Conservation (phyloP, 2,329 filamentous ascomycete genomes). For the Tolypocladium ophioglossoides region DNA sequence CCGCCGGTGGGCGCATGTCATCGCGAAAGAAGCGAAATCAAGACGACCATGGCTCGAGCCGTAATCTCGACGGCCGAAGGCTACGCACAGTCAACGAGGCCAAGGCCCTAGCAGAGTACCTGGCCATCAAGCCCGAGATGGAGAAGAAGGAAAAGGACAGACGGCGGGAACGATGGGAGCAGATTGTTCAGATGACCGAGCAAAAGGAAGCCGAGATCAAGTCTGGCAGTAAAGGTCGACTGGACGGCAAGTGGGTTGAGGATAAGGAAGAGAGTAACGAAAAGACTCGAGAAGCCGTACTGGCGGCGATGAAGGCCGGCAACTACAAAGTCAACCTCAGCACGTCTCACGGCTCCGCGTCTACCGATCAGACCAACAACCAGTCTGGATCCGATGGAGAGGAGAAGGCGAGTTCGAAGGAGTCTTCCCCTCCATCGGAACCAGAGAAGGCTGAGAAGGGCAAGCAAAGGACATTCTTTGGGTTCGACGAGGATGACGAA, state of each 20-base stretch:
- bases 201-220: conserved; percentile 73
- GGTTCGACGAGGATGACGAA: conserved; percentile 72
- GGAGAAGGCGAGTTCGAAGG: conserved; percentile 31
- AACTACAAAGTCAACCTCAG: conserved; percentile 50
- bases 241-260: conserved; percentile 92
- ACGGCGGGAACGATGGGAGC: conserved; percentile 73
- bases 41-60: conserved; percentile 80
- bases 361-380: conserved; percentile 18
- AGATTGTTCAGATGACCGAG: conserved; percentile 78
- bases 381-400: conserved; percentile 24
- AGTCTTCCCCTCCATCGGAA: conserved; percentile 38
- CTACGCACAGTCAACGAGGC: conserved; percentile 89
- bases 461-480: conserved; percentile 49
- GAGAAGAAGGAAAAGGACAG: conserved; percentile 87
- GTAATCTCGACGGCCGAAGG: conserved; percentile 85
- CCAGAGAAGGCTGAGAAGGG: conserved; percentile 24
- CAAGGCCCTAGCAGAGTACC: conserved; percentile 87
- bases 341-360: conserved; percentile 39
- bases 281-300: conserved; percentile 66
- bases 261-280: conserved; percentile 85
- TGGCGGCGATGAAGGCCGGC: conserved; percentile 57
- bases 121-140: conserved; percentile 95
- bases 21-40: conserved; percentile 80
- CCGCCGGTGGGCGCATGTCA: conserved; percentile 95
- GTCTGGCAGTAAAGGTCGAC: conserved; percentile 56